Conservation (phyloP, 331 rosid genomes). For the Malus hybrid region DNA sequence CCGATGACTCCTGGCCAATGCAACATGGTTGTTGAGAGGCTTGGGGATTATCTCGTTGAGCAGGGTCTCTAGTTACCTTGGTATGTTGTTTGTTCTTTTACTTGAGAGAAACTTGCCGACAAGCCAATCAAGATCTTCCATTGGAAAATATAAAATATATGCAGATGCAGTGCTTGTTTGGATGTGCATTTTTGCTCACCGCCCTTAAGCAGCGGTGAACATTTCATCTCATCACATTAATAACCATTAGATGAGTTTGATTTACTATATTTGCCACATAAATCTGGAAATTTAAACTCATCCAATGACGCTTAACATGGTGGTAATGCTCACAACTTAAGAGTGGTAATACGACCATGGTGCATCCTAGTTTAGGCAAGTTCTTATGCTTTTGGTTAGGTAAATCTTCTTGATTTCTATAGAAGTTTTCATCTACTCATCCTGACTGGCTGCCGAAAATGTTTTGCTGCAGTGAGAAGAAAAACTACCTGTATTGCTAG, state of each 20-base stretch:
- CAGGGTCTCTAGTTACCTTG: conserved; percentile 58
- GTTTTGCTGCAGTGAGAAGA: conserved; percentile 51
- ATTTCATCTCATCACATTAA: neutral
- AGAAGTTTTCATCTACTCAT: conserved; percentile 28
- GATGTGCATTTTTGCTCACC: neutral
- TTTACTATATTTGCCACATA: neutral
- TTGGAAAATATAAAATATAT: neutral
- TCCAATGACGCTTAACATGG: neutral
- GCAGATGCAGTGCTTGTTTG: neutral
- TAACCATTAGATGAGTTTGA: neutral
- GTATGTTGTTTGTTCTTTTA: conserved; percentile 12
- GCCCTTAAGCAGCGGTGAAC: neutral
- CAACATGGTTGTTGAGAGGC: conserved; percentile 97
- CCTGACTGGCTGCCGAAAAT: conserved; percentile 14
- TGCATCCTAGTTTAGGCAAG: neutral
- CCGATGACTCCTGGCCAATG: conserved; percentile 95
- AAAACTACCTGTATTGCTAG: conserved; percentile 24
- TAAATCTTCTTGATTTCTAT: conserved; percentile 26
- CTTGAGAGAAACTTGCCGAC: neutral
- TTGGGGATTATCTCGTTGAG: conserved; percentile 83
- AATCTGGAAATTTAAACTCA: neutral
- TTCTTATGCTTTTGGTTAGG: neutral
- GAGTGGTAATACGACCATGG: neutral
- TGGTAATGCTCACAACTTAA: neutral
- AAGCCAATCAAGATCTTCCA: neutral